Evolutionary conservation across 2,329 filamentous ascomycete genomes (phyloP).

Genomic region (Byssochlamys sp.): DNA sequence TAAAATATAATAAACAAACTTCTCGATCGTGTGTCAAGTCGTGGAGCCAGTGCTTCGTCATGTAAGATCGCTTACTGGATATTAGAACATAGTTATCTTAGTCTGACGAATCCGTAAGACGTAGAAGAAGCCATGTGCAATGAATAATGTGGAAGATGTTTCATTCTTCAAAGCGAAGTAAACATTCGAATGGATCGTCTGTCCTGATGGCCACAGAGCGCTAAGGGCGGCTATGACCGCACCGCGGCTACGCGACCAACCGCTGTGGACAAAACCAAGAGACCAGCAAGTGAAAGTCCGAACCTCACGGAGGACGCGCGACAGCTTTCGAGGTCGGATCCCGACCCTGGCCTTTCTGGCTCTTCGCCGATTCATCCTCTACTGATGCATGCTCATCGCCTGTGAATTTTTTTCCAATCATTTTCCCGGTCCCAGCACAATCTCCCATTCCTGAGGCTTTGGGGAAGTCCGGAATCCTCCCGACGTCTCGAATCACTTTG

Average conservation of each 20-base stretch:
- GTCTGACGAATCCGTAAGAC: too few species aligned
- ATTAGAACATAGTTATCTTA: too few species aligned
- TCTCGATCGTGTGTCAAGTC: too few species aligned
- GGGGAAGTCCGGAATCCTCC: background rate
- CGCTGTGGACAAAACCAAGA: conserved; percentile 5
- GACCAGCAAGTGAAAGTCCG: background rate
- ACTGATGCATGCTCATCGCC: background rate
- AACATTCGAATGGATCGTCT: background rate
- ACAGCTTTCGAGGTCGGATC: conserved; percentile 2
- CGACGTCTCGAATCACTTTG: background rate
- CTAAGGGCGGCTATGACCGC: conserved; percentile 15
- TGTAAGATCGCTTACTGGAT: background rate
- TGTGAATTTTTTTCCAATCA: background rate
- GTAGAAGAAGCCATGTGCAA: background rate
- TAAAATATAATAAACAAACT: too few species aligned
- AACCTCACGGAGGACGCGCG: conserved; percentile 8
- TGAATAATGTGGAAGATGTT: background rate
- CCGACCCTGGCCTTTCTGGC: background rate
- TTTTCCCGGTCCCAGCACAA: background rate
- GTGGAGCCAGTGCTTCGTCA: background rate
- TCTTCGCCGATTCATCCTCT: background rate
- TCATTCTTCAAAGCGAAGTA: background rate
- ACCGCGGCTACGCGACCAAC: conserved; percentile 12
- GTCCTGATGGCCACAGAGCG: conserved; percentile 8
- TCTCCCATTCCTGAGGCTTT: background rate